phyloP scores from a whole-genome alignment of 768 basidiomycete species.

The Gymnopilus dilepis region DNA sequence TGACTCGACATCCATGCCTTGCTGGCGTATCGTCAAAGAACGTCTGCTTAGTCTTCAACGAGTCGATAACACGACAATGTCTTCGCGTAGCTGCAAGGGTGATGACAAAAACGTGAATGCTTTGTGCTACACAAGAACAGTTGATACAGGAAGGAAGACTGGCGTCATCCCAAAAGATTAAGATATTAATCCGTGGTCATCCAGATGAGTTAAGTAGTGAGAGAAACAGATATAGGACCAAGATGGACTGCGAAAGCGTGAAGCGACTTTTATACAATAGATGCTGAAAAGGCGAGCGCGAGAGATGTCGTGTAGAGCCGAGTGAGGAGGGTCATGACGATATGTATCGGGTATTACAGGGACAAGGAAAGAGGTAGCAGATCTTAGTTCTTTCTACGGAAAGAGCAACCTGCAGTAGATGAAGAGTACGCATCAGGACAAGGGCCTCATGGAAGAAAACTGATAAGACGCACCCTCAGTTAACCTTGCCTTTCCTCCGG shows the following conservation, averaged over 20 bases:
- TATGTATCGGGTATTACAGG: slow-evolving; percentile 27
- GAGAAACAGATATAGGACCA: slow-evolving; percentile 6
- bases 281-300: slow-evolving; percentile 15
- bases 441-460: slow-evolving; percentile 13
- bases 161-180: slow-evolving; percentile 20
- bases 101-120: background rate
- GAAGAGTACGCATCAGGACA: slow-evolving; percentile 1
- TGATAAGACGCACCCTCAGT: slow-evolving; percentile 83
- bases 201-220: slow-evolving; percentile 12
- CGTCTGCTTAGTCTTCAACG: too few species aligned
- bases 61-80: too few species aligned
- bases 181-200: slow-evolving; percentile 19
- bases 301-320: slow-evolving; percentile 15
- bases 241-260: slow-evolving; percentile 4
- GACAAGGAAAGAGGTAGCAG: slow-evolving; percentile 9
- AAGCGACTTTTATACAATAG: slow-evolving; percentile 13
- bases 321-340: slow-evolving; percentile 6
- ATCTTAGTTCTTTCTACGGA: slow-evolving; percentile 90
- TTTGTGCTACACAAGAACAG: slow-evolving; percentile 4
- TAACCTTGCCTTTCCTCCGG: slow-evolving; percentile 96
- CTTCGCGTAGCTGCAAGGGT: too few species aligned
- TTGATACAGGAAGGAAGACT: slow-evolving; percentile 7
- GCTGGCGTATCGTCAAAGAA: too few species aligned
- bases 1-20: too few species aligned
- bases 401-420: slow-evolving; percentile 91